Conservation (phyloP, 495 filamentous ascomycete species). For the Clohesyomyces aquaticus region DNA sequence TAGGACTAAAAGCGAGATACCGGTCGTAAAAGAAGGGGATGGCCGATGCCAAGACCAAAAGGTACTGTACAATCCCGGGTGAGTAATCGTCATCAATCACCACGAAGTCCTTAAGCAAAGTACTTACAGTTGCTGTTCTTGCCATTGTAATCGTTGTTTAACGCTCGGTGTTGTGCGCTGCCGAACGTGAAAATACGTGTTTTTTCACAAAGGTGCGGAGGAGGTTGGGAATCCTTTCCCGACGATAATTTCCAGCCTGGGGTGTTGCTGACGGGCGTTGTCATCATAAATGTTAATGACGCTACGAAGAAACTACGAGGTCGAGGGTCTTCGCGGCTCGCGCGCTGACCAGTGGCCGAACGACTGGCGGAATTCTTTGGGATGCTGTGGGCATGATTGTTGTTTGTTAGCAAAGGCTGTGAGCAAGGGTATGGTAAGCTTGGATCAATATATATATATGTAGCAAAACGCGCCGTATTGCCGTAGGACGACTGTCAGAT, state of each 20-base stretch:
- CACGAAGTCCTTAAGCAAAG: not conserved
- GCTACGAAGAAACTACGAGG: slow-evolving; percentile 48
- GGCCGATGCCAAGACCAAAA: slow-evolving; percentile 22
- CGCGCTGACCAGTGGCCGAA: slow-evolving; percentile 64
- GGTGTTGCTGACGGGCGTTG: too few relatives aligned
- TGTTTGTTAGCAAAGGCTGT: not conserved
- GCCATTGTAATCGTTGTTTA: slow-evolving; percentile 4
- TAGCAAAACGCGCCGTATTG: not conserved
- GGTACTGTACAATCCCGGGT: slow-evolving; percentile 8
- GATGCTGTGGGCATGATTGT: slow-evolving; percentile 35
- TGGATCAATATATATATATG: slow-evolving; percentile 12
- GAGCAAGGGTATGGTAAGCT: slow-evolving; percentile 9
- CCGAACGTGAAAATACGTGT: not conserved
- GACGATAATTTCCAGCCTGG: slow-evolving; percentile 83
- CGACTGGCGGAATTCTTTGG: slow-evolving; percentile 37
- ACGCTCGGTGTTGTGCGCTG: not conserved
- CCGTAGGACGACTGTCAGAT: not conserved
- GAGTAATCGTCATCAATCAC: not conserved
- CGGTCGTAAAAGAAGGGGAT: slow-evolving; percentile 35
- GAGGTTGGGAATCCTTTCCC: slow-evolving; percentile 67
- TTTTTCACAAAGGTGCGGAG: not conserved
- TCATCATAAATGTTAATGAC: slow-evolving; percentile 11
- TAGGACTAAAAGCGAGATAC: slow-evolving; percentile 2
- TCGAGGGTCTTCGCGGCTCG: slow-evolving; percentile 70
- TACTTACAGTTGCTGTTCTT: not conserved